Conservation (phyloP, 2,329 filamentous ascomycete genomes). For the Ampelomyces quisqualis region DNA sequence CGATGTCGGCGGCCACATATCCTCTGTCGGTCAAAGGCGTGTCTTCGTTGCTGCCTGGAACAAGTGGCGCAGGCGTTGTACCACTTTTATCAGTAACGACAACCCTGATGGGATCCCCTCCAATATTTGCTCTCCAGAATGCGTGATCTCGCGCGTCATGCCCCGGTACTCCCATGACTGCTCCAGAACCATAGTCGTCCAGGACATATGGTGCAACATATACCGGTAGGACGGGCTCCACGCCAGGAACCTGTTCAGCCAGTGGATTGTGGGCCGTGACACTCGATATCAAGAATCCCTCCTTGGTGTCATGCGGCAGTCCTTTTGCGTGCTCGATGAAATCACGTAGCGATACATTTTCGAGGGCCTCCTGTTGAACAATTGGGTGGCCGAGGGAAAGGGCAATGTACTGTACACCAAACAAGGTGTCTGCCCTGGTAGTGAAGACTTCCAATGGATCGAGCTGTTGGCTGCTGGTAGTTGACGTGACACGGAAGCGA, state of each 20-base stretch:
- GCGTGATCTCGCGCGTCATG: constrained; percentile 77
- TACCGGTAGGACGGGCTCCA: constrained; percentile 64
- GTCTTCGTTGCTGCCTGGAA: constrained; percentile 44
- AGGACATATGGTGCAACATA: constrained; percentile 85
- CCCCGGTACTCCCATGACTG: constrained; percentile 88
- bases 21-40: constrained; percentile 66
- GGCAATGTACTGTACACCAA: constrained; percentile 81
- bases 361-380: constrained; percentile 61
- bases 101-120: constrained; percentile 60
- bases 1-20: constrained; percentile 65
- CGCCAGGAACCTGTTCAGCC: constrained; percentile 52
- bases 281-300: constrained; percentile 65
- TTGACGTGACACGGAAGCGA: constrained; percentile 63
- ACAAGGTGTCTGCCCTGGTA: constrained; percentile 82
- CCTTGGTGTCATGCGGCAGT: constrained; percentile 58
- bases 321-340: constrained; percentile 63
- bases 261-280: constrained; percentile 47
- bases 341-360: constrained; percentile 61
- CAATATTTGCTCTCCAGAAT: constrained; percentile 74
- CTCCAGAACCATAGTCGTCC: constrained; percentile 81
- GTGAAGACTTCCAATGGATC: constrained; percentile 73
- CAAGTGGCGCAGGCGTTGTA: constrained; percentile 11
- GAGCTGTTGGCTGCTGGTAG: constrained; percentile 38
- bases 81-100: constrained; percentile 47
- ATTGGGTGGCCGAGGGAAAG: constrained; percentile 72